Percentiles rank a stretch among this genome's conserved stretches.
Evolutionary conservation across 208 protist genomes (phyloP).

Genomic region (Balamuthia mandrillaris): DNA sequence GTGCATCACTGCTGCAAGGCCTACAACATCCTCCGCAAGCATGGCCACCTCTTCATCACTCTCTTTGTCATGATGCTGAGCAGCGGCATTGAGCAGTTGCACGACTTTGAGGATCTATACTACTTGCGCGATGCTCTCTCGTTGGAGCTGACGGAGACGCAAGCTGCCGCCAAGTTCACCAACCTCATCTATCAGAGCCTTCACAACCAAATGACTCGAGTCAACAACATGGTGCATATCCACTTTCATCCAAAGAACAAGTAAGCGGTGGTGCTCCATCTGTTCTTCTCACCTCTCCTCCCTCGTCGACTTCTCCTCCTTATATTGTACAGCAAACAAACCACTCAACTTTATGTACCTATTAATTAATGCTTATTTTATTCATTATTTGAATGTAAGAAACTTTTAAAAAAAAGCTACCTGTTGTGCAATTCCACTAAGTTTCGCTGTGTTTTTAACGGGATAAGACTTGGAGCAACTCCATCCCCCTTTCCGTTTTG

Average conservation of each 20-base stretch:
- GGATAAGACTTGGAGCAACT: no score
- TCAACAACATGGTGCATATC: constrained; percentile 65
- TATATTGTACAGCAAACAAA: no score
- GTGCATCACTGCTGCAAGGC: constrained; percentile 55
- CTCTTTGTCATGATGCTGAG: constrained; percentile 69
- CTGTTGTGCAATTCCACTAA: no score
- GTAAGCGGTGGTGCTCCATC: no score
- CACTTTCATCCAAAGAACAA: constrained; percentile 23
- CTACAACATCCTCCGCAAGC: constrained; percentile 71
- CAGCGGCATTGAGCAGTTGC: constrained; percentile 72
- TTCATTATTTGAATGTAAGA: no score
- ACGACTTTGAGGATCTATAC: constrained; percentile 46
- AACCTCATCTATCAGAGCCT: constrained; percentile 57
- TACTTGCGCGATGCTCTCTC: constrained; percentile 56
- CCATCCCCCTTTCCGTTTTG: no score
- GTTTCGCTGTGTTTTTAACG: no score
- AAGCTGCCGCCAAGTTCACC: constrained; percentile 45
- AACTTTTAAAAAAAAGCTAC: no score
- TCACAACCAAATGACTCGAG: constrained; percentile 43
- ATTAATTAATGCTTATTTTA: no score
- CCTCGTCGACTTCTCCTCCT: no score
- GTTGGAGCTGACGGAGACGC: constrained; percentile 8
- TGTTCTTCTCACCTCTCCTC: no score
- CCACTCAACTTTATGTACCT: no score
- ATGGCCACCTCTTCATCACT: constrained; percentile 75